Evolutionary conservation across 768 basidiomycete species (phyloP), one percentile per base, ranked within the genome.

Genomic region (Podaxis pistillaris): DNA sequence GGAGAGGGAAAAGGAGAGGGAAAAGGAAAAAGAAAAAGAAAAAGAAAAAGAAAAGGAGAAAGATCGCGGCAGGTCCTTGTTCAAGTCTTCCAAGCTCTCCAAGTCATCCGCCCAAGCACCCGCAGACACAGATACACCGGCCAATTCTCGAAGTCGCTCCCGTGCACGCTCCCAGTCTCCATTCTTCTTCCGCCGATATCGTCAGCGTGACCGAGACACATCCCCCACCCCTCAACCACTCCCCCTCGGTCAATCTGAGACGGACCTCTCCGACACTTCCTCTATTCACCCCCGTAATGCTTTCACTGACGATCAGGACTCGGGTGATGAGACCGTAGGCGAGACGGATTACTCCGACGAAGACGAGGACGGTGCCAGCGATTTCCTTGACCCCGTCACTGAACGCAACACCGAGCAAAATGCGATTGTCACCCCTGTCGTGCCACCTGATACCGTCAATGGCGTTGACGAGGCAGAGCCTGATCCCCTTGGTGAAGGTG

Each of bases 401-500:
- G 90, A 91, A 72, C 82, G 85, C 67, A 98, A 98, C 73, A 96
- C 95, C 1, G 91, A 93, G 73, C 86, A 81, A 66, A 96, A 96
- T 69, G 84, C 90, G 0, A 78, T 88, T 41, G 75, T 81, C 49
- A 70, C 71, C 0, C 78, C 75, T 40, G 70, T 70, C 3, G 63
- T 67, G 5, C 64, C 56, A 1, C 75, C 71, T 7, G 70, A 69
- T 4, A 66, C 64, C 7, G 64, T 65, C 36, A 76, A 80, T 24
- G 72, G 79, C 0, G 73, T 77, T 1, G 83, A 81, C 8, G 81
- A 83, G 11, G 89, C 90, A 58, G 86, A 88, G 59, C 84, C 88
- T 0, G 94, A 96, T 73, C 92, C 91, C 0, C 80, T 96, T 9
- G 96, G 96, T 12, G 95, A 97, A 74, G 96, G 94, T 60, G 90